Evolutionary conservation across 2,329 filamentous ascomycete genomes (phyloP), one percentile per base, ranked within the genome.

Genomic region (Mycogone perniciosa): DNA sequence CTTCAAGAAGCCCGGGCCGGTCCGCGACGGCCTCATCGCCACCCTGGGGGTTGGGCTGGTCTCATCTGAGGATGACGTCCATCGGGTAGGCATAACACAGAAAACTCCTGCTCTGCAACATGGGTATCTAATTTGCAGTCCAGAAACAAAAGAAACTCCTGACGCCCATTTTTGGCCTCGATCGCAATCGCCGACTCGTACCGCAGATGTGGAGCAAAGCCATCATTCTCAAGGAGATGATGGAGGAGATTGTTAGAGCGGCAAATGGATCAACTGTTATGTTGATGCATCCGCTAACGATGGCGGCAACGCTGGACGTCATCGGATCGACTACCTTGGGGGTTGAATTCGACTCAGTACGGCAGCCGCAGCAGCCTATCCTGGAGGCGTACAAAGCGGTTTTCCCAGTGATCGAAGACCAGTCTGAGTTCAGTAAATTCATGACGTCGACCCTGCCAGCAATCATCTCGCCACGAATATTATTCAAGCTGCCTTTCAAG

Each of bases 81-180:
- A 48, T 29, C n/a, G n/a, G n/a, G n/a, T n/a, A n/a, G n/a, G n/a
- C n/a, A n/a, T n/a, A n/a, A n/a, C n/a, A n/a, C n/a, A n/a, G n/a
- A n/a, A n/a, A n/a, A n/a, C n/a, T n/a, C n/a, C n/a, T n/a, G n/a
- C n/a, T n/a, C n/a, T n/a, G n/a, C n/a, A 48, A 48, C n/a, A 35
- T 48, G 10, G 4, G 38, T 39, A 31, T 4, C 13, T 40, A 40
- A 20, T 13, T 31, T 7, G 8, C 2, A 9, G n/a, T 26, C n/a
- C n/a, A 48, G 46, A 29, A 29, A 33, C 46, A 48, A 42, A 48
- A 48, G 30, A 48, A 48, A 37, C 46, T 48, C 11, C 46, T 48
- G 11, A 48, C 29, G 6, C 46, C 46, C 9, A 41, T 48, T 3
- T 48, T 48, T 34, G 46, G 46, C 4, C 37, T 48, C 26, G 31